Conservation (phyloP, 78 protist species). For the Dictyostelium intermedium region DNA sequence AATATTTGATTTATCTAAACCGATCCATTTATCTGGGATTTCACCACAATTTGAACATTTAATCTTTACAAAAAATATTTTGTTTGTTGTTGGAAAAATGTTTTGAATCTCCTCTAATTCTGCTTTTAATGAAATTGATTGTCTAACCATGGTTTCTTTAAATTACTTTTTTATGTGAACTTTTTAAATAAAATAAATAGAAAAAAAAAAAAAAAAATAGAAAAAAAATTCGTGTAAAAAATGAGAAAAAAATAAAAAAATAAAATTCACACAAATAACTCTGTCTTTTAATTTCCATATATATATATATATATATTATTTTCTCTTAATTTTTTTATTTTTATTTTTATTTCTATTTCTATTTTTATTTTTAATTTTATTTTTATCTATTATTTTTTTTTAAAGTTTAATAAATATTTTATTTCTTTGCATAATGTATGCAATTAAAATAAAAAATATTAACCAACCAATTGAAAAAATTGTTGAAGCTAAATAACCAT, state of each 20-base stretch:
- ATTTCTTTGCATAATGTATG: constrained; percentile 47
- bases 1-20: constrained; percentile 42
- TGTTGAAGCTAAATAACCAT: constrained; percentile 40
- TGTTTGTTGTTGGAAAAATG: not conserved
- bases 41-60: constrained; percentile 51
- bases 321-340: not conserved
- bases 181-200: not conserved
- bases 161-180: not conserved
- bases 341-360: not conserved
- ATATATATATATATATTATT: not conserved
- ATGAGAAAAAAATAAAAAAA: not conserved
- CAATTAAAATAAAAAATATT: constrained; percentile 45
- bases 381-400: not conserved
- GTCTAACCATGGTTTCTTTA: constrained; percentile 13
- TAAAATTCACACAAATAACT: not conserved
- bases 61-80: constrained; percentile 32
- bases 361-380: not conserved
- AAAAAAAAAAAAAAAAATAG: not conserved
- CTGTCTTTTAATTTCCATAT: not conserved
- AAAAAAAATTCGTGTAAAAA: not conserved
- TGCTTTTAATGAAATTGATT: constrained; percentile 20
- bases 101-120: constrained; percentile 39
- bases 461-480: constrained; percentile 48
- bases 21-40: not conserved
- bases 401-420: constrained; percentile 65